Conservation (phyloP, 352 stramenopile species). For the Globisporangium splendens region DNA sequence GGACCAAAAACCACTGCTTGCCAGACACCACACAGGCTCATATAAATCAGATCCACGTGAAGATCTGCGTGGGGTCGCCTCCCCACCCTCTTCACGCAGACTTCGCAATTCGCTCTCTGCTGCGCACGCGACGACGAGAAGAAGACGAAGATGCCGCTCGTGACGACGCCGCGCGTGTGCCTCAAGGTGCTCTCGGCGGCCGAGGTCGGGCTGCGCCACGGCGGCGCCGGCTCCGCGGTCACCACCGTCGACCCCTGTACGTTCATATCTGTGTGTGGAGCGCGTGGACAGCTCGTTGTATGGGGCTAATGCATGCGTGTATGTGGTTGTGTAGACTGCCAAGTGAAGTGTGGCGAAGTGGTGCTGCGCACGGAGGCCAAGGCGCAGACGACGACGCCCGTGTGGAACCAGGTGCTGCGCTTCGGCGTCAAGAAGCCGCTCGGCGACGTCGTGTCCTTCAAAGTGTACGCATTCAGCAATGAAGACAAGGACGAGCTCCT, state of each 20-base stretch:
- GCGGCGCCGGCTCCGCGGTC: constrained; percentile 2
- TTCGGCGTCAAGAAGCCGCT: constrained; percentile 55
- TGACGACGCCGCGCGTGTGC: constrained; percentile 35
- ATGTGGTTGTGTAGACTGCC: constrained; percentile 33
- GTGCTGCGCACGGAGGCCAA: constrained; percentile 42
- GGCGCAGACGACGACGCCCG: constrained; percentile 37
- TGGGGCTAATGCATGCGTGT: constrained; percentile 1
- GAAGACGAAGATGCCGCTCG: constrained; percentile 9
- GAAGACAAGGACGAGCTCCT: constrained; percentile 36
- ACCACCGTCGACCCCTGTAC: constrained; percentile 27
- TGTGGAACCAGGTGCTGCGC: constrained; percentile 50
- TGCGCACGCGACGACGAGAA: background rate
- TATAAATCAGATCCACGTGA: background rate
- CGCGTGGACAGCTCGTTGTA: no score
- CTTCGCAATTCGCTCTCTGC: background rate
- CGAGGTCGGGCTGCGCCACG: constrained; percentile 20
- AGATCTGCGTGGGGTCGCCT: constrained; percentile 7
- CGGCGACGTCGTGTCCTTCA: constrained; percentile 38
- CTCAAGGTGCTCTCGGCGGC: constrained; percentile 33
- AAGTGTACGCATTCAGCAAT: constrained; percentile 47
- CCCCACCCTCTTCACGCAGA: constrained; percentile 10
- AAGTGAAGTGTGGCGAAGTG: constrained; percentile 48
- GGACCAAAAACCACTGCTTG: no score
- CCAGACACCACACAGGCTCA: background rate
- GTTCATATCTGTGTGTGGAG: constrained; percentile 2